Base-by-base conservation (phyloP, 768 basidiomycete genomes). In the Rhodotorula toruloides region DNA sequence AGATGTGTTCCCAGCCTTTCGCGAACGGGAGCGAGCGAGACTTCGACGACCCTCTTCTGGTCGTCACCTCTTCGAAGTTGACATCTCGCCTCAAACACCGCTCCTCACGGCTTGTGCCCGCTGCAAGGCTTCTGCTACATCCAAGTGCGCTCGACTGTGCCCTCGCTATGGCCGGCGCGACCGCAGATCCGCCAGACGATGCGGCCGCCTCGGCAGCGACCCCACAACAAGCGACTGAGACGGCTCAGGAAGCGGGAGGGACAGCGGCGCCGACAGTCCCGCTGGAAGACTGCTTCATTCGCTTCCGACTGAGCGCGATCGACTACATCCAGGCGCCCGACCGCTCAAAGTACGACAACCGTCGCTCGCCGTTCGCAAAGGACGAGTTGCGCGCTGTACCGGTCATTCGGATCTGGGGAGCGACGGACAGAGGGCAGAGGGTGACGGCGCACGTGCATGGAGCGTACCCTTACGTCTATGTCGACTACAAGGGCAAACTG, bases 401-500 rank as follows among this genome's bases (percentile, higher is more conserved):
- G 21, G 82, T 92, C 8, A 80, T 98, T 63, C 82, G 91, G 58
- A 87, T 99, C 54, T 97, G 85, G 76, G 96, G 94, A 21, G 79
- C 85, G 19, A 89, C 91, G 3, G 88, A 89, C 9, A 76, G 78
- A 4, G 89, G 90, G 21, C 80, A 85, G 76, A 87, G 85, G 74
- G 84, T 90, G 27, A 93, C 91, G 75, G 82, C 93, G 21, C 87
- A 96, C 80, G 80, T 98, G 46, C 93, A 96, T 76, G 90, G 92
- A 80, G 88, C 88, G 37, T 94, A 88, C 78, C 93, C 94, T 1
- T 99, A 99, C 78, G 86, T 93, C 77, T 94, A 84, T 76, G 82
- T 94, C 52, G 87, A 91, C 72, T 99, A 94, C 79, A 72, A 77
- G 29, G 88, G 85, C 2, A 82, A 82, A 37, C 77, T 93, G 75